A percentile compares a stretch with the other conserved stretches of the same genome.
Evolutionary conservation across 2,329 filamentous ascomycete genomes (phyloP).

Genomic region (Arthrinium phaeospermum): DNA sequence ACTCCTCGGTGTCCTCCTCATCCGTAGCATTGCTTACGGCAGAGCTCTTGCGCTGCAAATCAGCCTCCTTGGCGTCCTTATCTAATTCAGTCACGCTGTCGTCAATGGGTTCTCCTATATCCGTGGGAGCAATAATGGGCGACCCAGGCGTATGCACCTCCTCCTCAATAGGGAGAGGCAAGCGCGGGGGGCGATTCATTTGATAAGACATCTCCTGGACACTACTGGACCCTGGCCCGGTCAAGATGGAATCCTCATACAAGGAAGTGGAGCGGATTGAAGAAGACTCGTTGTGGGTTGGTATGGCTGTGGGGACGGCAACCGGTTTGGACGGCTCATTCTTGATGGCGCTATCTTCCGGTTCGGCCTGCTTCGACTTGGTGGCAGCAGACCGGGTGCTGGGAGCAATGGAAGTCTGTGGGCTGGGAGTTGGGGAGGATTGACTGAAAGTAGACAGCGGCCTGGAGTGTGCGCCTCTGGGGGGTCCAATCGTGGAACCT

Average conservation of each 20-base stretch:
- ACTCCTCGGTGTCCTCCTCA: conserved; percentile 79
- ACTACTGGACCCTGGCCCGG: conserved; percentile 59
- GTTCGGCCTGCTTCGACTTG: conserved; percentile 42
- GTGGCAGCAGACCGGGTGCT: conserved; percentile 31
- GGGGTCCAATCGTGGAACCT: conserved; percentile 55
- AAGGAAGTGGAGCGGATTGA: conserved; percentile 43
- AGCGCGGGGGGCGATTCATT: conserved; percentile 76
- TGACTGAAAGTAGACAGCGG: conserved; percentile 49
- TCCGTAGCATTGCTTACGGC: conserved; percentile 70
- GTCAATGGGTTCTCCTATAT: conserved; percentile 57
- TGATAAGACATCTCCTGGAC: conserved; percentile 67
- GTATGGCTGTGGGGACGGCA: conserved; percentile 54
- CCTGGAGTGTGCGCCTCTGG: conserved; percentile 53
- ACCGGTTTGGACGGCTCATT: conserved; percentile 61
- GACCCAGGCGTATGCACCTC: conserved; percentile 89
- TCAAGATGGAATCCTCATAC: conserved; percentile 45
- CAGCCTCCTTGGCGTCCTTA: conserved; percentile 47
- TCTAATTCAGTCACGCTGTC: conserved; percentile 55
- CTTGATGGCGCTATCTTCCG: conserved; percentile 30
- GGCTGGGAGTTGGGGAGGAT: conserved; percentile 47
- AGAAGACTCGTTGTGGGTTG: conserved; percentile 34
- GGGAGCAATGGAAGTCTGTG: conserved; percentile 39
- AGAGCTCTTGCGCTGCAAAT: conserved; percentile 60
- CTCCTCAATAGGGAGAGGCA: conserved; percentile 93
- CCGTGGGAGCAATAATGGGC: conserved; percentile 79